Evolutionary conservation across 768 basidiomycete genomes (phyloP).

Genomic region (Mycena epipterygia): DNA sequence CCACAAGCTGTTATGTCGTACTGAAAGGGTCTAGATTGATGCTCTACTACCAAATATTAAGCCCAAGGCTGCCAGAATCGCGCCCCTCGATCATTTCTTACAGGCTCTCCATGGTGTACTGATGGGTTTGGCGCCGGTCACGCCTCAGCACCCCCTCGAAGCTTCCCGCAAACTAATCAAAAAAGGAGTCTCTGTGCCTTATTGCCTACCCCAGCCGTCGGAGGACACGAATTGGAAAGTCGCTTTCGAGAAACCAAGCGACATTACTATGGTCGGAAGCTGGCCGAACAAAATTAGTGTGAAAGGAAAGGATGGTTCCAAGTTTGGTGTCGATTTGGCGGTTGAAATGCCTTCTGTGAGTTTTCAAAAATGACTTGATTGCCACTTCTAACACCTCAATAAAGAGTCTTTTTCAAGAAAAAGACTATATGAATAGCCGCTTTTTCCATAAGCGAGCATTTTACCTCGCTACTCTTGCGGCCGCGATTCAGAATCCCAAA

Average conservation of each 20-base stretch:
- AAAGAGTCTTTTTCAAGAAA: constrained; percentile 91
- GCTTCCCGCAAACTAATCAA: constrained; percentile 70
- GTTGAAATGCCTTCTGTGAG: constrained; percentile 90
- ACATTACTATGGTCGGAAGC: constrained; percentile 86
- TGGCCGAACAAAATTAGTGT: constrained; percentile 87
- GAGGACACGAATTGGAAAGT: constrained; percentile 93
- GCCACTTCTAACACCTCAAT: constrained; percentile 30
- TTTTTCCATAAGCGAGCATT: constrained; percentile 95
- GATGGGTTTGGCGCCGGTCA: constrained; percentile 66
- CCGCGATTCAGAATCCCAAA: constrained; percentile 63
- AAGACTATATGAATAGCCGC: constrained; percentile 90
- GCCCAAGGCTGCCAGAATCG: constrained; percentile 69
- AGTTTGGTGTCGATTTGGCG: constrained; percentile 83
- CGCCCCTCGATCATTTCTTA: constrained; percentile 78
- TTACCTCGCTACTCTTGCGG: constrained; percentile 86
- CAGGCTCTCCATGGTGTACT: constrained; percentile 77
- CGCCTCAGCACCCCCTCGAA: constrained; percentile 74
- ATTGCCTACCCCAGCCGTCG: constrained; percentile 75
- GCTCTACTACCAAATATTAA: constrained; percentile 83
- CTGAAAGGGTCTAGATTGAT: constrained; percentile 67
- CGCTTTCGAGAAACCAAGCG: constrained; percentile 80
- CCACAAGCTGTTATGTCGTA: background rate
- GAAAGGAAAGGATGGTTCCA: constrained; percentile 74
- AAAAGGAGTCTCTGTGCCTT: constrained; percentile 74
- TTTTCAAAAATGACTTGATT: constrained; percentile 20